These are phyloP conservation scores for Vachellia pachyceras DNA, from an alignment of 306 rosid species.

Conservation along the genomic window DNA sequence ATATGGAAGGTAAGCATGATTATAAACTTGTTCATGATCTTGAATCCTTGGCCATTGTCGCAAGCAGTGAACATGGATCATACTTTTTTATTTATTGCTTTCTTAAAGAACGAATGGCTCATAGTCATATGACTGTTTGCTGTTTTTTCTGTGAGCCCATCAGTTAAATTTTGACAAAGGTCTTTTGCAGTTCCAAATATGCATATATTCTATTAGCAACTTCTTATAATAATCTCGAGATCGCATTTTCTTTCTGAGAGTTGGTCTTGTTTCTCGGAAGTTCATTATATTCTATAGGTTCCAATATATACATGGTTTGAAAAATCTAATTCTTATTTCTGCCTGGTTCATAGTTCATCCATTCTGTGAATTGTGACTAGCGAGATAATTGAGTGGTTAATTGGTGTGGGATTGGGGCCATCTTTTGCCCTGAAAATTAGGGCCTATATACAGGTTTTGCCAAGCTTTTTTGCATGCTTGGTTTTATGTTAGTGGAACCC, in stretches of 20 bases:
- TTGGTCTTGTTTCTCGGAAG: not conserved
- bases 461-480: constrained; percentile 48
- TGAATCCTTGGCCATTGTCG: not conserved
- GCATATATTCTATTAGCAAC: not conserved
- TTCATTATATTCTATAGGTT: not conserved
- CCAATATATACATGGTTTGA: constrained; percentile 5
- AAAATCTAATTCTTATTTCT: constrained; percentile 16
- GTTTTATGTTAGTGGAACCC: constrained; percentile 50
- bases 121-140: constrained; percentile 1
- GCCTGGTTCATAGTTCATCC: constrained; percentile 7
- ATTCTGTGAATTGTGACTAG: constrained; percentile 21
- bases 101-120: not conserved
- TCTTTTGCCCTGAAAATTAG: constrained; percentile 35
- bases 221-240: not conserved
- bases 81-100: not conserved
- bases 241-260: not conserved
- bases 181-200: not conserved
- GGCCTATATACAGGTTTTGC: constrained; percentile 32
- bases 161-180: not conserved
- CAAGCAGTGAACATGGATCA: not conserved
- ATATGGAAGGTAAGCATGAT: constrained; percentile 67
- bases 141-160: not conserved
- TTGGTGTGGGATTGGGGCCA: constrained; percentile 36
- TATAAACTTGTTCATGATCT: too few relatives aligned
- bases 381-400: constrained; percentile 24